phyloP scores from a whole-genome alignment of 208 protist species.

The Leishmania lainsoni region DNA sequence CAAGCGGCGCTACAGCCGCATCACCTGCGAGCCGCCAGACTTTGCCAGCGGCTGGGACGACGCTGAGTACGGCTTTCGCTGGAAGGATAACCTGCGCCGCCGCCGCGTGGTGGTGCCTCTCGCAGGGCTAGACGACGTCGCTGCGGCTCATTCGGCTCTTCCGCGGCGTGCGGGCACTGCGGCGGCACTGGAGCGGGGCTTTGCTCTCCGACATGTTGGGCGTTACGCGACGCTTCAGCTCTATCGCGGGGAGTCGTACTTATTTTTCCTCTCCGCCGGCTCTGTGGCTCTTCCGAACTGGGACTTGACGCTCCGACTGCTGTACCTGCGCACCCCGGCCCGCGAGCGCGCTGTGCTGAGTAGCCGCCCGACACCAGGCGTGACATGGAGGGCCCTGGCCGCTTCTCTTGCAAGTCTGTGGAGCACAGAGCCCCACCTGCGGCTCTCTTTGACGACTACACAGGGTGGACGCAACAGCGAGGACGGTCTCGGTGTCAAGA shows the following conservation, averaged over 20 bases:
- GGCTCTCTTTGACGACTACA: neutral
- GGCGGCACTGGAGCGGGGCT: neutral
- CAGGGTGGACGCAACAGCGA: neutral
- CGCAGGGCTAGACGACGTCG: neutral
- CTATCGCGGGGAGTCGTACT: constrained; percentile 69
- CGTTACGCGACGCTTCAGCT: constrained; percentile 42
- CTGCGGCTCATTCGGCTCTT: neutral
- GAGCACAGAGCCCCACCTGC: constrained; percentile 5
- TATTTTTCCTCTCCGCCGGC: constrained; percentile 44
- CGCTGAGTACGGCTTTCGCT: constrained; percentile 43
- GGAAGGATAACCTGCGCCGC: constrained; percentile 55
- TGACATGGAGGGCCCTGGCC: constrained; percentile 12
- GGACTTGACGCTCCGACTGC: constrained; percentile 47
- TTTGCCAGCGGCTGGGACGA: constrained; percentile 29
- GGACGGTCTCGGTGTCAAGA: neutral
- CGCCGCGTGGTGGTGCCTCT: constrained; percentile 53
- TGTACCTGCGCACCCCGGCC: constrained; percentile 40
- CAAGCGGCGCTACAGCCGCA: constrained; percentile 19
- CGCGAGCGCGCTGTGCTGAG: constrained; percentile 37
- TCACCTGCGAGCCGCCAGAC: constrained; percentile 38
- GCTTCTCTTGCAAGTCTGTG: constrained; percentile 3
- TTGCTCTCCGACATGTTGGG: constrained; percentile 17
- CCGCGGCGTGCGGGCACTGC: neutral
- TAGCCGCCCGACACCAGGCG: constrained; percentile 25
- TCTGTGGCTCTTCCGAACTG: constrained; percentile 34